Evolutionary conservation across 805 yeast genomes (phyloP).

Genomic region (Debaryomyces maramus): DNA sequence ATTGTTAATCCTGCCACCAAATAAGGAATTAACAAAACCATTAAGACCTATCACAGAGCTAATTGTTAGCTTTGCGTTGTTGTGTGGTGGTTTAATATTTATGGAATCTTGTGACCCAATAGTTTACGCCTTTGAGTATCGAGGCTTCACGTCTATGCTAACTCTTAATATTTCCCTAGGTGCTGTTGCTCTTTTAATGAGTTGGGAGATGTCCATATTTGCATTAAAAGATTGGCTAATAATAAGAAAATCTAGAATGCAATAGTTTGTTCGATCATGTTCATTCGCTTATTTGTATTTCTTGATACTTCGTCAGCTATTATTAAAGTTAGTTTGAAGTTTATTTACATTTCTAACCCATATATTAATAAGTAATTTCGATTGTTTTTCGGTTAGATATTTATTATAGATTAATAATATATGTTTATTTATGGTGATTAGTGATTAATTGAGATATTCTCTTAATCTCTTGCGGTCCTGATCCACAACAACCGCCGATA

Average conservation of each 20-base stretch:
- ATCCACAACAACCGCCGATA: constrained; percentile 78
- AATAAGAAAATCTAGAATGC: too few relatives aligned
- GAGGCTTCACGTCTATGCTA: constrained; percentile 83
- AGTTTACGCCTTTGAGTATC: constrained; percentile 70
- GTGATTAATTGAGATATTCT: too few relatives aligned
- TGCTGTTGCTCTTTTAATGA: constrained; percentile 73
- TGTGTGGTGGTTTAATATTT: constrained; percentile 88
- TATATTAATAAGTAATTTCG: too few relatives aligned
- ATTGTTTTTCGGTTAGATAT: constrained; percentile 46
- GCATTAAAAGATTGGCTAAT: constrained; percentile 55
- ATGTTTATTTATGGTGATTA: too few relatives aligned
- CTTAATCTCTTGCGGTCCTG: constrained; percentile 54
- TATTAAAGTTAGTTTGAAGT: too few relatives aligned
- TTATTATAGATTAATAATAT: constrained; percentile 39
- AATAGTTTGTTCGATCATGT: too few relatives aligned
- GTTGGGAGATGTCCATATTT: constrained; percentile 78
- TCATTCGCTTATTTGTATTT: too few relatives aligned
- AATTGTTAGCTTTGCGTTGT: constrained; percentile 70
- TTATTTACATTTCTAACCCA: too few relatives aligned
- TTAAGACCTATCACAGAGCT: constrained; percentile 83
- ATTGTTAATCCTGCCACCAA: constrained; percentile 39
- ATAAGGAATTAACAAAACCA: constrained; percentile 30
- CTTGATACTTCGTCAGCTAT: too few relatives aligned
- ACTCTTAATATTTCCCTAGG: constrained; percentile 88
- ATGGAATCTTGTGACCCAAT: constrained; percentile 91